Percentiles rank a stretch among this genome's conserved stretches.
Evolutionary conservation across 345 rosid species (phyloP).

Genomic region (Hevea brasiliensis): DNA sequence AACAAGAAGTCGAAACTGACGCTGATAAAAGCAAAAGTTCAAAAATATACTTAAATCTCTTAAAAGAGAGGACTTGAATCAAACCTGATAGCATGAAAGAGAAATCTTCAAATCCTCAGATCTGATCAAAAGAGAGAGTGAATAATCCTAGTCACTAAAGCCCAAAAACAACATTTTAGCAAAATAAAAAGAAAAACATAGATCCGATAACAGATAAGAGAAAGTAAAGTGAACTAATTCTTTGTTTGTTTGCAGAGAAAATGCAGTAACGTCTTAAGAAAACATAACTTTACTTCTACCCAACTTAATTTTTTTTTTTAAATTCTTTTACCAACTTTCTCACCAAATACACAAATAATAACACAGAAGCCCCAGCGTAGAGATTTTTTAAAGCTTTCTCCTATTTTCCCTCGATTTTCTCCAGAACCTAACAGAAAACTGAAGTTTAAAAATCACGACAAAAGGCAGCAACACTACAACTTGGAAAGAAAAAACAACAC

Average conservation of each 20-base stretch:
- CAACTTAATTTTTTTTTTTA: neutral
- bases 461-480: too few relatives aligned
- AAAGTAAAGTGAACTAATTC: neutral
- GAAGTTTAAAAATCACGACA: too few relatives aligned
- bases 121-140: constrained; percentile 35
- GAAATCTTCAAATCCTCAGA: constrained; percentile 45
- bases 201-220: neutral
- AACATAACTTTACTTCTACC: neutral
- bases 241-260: constrained; percentile 27
- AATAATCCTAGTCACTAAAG: neutral
- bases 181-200: neutral
- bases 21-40: neutral
- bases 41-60: neutral
- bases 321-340: neutral
- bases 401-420: constrained; percentile 23
- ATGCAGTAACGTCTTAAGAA: constrained; percentile 21
- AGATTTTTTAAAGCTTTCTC: neutral
- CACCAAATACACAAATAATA: constrained; percentile 20
- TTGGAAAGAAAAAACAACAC: too few relatives aligned
- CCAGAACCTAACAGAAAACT: constrained; percentile 26
- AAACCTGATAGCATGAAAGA: neutral
- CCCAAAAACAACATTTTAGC: neutral
- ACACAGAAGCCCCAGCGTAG: neutral
- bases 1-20: constrained; percentile 8
- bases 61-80: constrained; percentile 14